These are phyloP conservation scores for Pseudogymnoascus sp. DNA, from an alignment of 2,329 filamentous ascomycete genomes.

Conservation along the genomic window DNA sequence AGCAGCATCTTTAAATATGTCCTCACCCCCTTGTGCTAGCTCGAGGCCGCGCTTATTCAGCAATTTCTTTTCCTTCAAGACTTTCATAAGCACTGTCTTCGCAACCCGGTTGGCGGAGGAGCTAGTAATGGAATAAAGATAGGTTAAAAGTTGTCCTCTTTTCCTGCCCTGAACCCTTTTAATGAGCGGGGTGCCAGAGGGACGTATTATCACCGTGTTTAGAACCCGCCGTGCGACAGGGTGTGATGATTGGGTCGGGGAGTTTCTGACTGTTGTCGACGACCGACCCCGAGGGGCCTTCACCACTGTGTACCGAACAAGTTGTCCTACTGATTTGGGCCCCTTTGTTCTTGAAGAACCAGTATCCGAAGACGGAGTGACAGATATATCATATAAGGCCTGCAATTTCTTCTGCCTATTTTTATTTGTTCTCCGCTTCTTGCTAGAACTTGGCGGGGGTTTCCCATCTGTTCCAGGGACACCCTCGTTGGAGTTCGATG, in stretches of 20 bases:
- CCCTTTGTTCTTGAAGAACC: neutral
- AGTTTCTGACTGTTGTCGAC: neutral
- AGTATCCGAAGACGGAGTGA: neutral
- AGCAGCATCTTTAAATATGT: neutral
- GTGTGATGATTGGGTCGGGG: neutral
- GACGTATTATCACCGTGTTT: neutral
- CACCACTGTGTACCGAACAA: neutral
- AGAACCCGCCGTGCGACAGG: neutral
- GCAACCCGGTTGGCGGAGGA: neutral
- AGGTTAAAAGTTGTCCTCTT: neutral
- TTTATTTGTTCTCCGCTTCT: neutral
- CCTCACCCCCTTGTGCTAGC: neutral
- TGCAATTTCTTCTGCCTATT: neutral
- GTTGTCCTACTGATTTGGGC: neutral
- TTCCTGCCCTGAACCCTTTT: neutral
- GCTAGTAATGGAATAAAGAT: conserved; percentile 7
- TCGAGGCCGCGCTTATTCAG: neutral
- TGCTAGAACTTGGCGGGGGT: neutral
- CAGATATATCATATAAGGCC: neutral
- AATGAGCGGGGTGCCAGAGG: neutral
- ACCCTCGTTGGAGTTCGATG: neutral
- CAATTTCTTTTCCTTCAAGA: conserved; percentile 62
- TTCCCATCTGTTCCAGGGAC: neutral
- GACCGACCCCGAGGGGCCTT: neutral
- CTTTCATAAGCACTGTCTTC: conserved; percentile 47